Evolutionary conservation across 192 early-diverging fungal genomes (phyloP).

Genomic region (Entrophospora sp.): DNA sequence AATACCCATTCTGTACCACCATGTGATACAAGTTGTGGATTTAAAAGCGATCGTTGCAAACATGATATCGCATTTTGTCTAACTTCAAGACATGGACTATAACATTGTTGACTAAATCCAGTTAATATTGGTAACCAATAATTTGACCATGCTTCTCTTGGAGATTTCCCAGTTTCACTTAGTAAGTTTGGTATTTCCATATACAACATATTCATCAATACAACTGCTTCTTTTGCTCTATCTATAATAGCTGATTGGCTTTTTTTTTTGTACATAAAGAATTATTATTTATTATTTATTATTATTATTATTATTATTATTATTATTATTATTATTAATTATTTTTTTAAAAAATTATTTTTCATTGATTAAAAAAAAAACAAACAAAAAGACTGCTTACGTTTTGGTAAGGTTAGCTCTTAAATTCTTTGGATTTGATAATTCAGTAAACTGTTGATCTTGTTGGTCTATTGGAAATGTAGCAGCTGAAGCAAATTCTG

Average conservation of each 20-base stretch:
- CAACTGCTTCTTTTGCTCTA: constrained; percentile 56
- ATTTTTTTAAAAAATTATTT: too few species aligned
- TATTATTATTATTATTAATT: too few species aligned
- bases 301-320: too few species aligned
- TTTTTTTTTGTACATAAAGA: too few species aligned
- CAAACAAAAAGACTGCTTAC: background rate
- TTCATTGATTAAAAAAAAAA: too few species aligned
- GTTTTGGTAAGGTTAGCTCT: background rate
- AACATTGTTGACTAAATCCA: constrained; percentile 64
- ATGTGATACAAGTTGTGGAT: constrained; percentile 44
- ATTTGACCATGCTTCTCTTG: constrained; percentile 53
- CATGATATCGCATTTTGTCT: constrained; percentile 73
- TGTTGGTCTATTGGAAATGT: constrained; percentile 26
- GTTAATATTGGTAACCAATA: constrained; percentile 76
- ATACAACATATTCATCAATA: constrained; percentile 57
- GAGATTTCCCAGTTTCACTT: constrained; percentile 31
- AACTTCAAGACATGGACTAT: constrained; percentile 66
- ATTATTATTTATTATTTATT: too few species aligned
- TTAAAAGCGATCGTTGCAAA: constrained; percentile 69
- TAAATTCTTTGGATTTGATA: background rate
- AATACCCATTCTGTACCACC: constrained; percentile 43
- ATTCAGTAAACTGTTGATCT: background rate
- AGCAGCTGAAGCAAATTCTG: constrained; percentile 51
- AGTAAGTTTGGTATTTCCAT: constrained; percentile 38
- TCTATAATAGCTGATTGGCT: constrained; percentile 44